A percentile compares a stretch with the other conserved stretches of the same genome.
Evolutionary conservation across 805 yeast genomes (phyloP).

Genomic region (Pichia rugopelliculosa): DNA sequence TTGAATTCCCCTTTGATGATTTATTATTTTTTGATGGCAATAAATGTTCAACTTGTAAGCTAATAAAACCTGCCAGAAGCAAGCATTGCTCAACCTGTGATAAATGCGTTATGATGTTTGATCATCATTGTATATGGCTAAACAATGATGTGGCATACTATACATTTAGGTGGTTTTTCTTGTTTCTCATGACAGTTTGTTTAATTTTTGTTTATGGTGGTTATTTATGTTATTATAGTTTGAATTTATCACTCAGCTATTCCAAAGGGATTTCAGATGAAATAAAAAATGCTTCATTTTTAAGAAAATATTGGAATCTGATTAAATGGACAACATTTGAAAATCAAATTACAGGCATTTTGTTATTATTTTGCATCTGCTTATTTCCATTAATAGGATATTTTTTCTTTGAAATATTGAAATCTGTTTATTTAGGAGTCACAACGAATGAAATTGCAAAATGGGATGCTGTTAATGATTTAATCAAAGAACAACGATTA

Average conservation of each 20-base stretch:
- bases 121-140: slow-evolving; percentile 52
- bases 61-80: slow-evolving; percentile 67
- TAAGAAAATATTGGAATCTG: slow-evolving; percentile 17
- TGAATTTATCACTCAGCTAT: slow-evolving; percentile 11
- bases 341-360: slow-evolving; percentile 36
- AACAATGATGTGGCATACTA: slow-evolving; percentile 50
- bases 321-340: slow-evolving; percentile 26
- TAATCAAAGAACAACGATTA: slow-evolving; percentile 26
- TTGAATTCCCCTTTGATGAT: slow-evolving; percentile 31
- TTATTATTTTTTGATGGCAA: slow-evolving; percentile 34
- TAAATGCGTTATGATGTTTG: slow-evolving; percentile 55
- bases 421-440: slow-evolving; percentile 46
- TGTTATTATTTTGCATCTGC: slow-evolving; percentile 33
- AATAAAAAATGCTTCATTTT: slow-evolving; percentile 10
- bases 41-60: slow-evolving; percentile 44
- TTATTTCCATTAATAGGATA: slow-evolving; percentile 31
- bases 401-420: slow-evolving; percentile 36
- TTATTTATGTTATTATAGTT: slow-evolving; percentile 25
- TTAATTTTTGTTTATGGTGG: slow-evolving; percentile 38
- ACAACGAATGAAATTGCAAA: slow-evolving; percentile 50
- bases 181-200: slow-evolving; percentile 30
- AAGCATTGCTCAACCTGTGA: slow-evolving; percentile 71
- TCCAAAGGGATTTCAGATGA: neutral
- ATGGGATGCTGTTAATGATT: slow-evolving; percentile 43
- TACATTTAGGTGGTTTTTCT: slow-evolving; percentile 43